Evolutionary conservation across 2,329 filamentous ascomycete species (phyloP).

Genomic region (Epichloe sylvatica): DNA sequence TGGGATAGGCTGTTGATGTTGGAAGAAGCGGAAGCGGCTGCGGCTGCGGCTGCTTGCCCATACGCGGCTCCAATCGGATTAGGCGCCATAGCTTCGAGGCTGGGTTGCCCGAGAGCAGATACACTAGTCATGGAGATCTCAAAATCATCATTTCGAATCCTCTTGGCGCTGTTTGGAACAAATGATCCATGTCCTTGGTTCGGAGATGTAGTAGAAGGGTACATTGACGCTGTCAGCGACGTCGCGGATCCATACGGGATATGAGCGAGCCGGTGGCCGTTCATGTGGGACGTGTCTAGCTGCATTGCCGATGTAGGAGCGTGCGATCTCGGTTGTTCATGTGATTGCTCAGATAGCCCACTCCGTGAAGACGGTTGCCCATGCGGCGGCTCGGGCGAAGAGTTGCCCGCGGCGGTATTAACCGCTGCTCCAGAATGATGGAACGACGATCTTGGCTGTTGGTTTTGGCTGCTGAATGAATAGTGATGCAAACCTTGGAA

Average conservation of each 20-base stretch:
- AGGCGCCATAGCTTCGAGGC: constrained; percentile 42
- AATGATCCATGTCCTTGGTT: constrained; percentile 20
- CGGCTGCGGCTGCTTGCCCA: constrained; percentile 27
- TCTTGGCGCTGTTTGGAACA: constrained; percentile 29
- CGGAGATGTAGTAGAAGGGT: constrained; percentile 33
- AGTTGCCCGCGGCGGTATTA: constrained; percentile 30
- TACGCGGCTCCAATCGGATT: constrained; percentile 39
- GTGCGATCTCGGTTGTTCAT: constrained; percentile 10
- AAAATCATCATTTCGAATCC: constrained; percentile 43
- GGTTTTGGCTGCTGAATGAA: constrained; percentile 5
- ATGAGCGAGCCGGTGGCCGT: constrained; percentile 36
- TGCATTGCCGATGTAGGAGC: constrained; percentile 33
- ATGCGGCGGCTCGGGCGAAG: constrained; percentile 26
- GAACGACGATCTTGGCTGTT: constrained; percentile 29
- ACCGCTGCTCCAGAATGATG: constrained; percentile 28
- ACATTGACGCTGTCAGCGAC: constrained; percentile 37
- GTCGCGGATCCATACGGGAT: constrained; percentile 37
- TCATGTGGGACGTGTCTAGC: constrained; percentile 42
- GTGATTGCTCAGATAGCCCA: constrained; percentile 27
- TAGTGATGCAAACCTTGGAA: constrained; percentile 7
- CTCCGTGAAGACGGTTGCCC: constrained; percentile 19
- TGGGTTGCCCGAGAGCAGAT: constrained; percentile 38
- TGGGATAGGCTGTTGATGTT: constrained; percentile 2
- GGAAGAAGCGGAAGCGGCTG: constrained; percentile 11
- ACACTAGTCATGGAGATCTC: constrained; percentile 39